Percentiles rank a stretch among this genome's conserved stretches.
Conservation (phyloP, 495 filamentous ascomycete genomes). For the Podospora bellae-mahoneyi region DNA sequence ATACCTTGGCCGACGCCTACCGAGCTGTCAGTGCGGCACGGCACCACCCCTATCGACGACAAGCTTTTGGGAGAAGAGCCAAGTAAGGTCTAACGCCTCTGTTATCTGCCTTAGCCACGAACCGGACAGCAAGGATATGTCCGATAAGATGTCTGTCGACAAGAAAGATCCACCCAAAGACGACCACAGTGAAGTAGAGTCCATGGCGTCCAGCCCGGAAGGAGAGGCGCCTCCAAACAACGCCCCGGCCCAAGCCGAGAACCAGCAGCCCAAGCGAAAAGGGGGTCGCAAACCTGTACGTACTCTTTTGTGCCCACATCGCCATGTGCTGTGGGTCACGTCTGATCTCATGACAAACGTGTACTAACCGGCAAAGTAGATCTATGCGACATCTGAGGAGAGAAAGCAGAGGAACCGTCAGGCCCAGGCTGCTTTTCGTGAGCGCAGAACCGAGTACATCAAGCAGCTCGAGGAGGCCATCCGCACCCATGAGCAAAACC, state of each 20-base stretch:
- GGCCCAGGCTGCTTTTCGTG: slow-evolving; percentile 94
- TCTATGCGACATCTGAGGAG: slow-evolving; percentile 98
- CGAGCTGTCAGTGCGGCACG: slow-evolving; percentile 8
- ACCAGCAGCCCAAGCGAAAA: slow-evolving; percentile 74
- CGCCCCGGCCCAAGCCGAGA: slow-evolving; percentile 41
- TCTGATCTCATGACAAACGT: slow-evolving; percentile 15
- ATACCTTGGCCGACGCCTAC: not conserved
- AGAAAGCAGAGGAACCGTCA: slow-evolving; percentile 96
- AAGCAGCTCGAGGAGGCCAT: slow-evolving; percentile 98
- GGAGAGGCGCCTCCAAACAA: slow-evolving; percentile 42
- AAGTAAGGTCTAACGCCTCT: not conserved
- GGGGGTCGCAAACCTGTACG: slow-evolving; percentile 95
- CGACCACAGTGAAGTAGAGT: slow-evolving; percentile 49
- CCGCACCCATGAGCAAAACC: slow-evolving; percentile 90
- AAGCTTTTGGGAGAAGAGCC: slow-evolving; percentile 1
- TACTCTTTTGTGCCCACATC: slow-evolving; percentile 26
- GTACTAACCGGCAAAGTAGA: slow-evolving; percentile 51
- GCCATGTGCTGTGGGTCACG: slow-evolving; percentile 4
- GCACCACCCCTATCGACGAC: slow-evolving; percentile 5
- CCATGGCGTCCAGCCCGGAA: slow-evolving; percentile 53
- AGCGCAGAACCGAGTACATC: slow-evolving; percentile 97
- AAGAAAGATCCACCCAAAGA: slow-evolving; percentile 51
- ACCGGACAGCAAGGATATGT: slow-evolving; percentile 40
- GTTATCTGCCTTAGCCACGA: not conserved
- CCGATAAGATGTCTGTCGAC: slow-evolving; percentile 60